Conservation (phyloP, 2,329 filamentous ascomycete genomes). For the Apiospora saccharicola region DNA sequence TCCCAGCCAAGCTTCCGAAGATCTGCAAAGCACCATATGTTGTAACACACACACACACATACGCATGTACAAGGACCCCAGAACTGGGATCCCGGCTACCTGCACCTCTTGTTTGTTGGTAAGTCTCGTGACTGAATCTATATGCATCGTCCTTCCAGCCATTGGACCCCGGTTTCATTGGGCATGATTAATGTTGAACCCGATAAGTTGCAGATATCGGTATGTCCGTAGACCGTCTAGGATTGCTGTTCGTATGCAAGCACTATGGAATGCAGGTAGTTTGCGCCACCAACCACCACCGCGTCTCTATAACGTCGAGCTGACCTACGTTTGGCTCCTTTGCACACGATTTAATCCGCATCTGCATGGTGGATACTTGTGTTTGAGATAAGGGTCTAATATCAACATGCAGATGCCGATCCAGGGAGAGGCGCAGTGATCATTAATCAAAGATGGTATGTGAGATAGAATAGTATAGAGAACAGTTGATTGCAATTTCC, state of each 20-base stretch:
- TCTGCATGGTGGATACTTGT: not conserved
- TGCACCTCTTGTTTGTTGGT: not conserved
- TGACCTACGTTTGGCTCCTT: not conserved
- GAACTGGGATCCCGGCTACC: not conserved
- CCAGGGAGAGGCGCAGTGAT: not conserved
- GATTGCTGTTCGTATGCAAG: not conserved
- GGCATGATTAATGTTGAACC: not conserved
- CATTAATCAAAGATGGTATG: not conserved
- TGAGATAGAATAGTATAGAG: not conserved
- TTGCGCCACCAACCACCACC: not conserved
- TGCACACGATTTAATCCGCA: not conserved
- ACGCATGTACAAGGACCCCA: not conserved
- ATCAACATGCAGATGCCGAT: fast-evolving
- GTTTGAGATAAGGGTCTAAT: not conserved
- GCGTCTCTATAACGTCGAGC: not conserved
- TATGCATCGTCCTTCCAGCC: not conserved
- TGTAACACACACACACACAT: not conserved
- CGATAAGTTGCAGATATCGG: not conserved
- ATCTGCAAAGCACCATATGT: not conserved
- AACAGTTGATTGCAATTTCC: not conserved
- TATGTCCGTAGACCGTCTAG: not conserved
- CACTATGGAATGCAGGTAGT: not conserved
- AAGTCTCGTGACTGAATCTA: not conserved
- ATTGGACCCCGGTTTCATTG: not conserved
- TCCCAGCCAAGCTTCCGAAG: not conserved